Base-by-base conservation (phyloP, 2,329 filamentous ascomycete species). In the Clonostachys rhizophaga region DNA sequence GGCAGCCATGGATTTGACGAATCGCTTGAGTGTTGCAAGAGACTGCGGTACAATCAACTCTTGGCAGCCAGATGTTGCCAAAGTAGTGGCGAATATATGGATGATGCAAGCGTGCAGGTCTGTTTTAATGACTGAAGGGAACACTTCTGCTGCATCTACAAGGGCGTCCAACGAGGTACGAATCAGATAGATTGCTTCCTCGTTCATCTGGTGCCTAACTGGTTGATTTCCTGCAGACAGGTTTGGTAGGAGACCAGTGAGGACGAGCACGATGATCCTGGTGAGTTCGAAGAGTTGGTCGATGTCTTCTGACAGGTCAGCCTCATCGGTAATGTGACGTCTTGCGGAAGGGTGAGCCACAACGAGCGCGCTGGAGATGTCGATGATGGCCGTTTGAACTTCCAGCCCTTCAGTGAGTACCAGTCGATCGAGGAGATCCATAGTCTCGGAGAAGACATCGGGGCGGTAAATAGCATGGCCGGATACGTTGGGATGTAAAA, bases 221-320 rank as follows among this genome's bases (percentile, higher is more conserved):
- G 77, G 75, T 53, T 78, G 81, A 42, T 78, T 83, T 43, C 76
- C 71, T 50, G 89, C 86, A 5, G 81, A 81, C 5, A 95, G 72
- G 50, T 92, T 95, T 5, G 95, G 94, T 18, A 99, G 74, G 37
- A 96, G 73, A 1, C 91, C 90, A 1, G 91, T 87, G 30, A 99
- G 76, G 2, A 97, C 92, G 9, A 99, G 75, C 14, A 97, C 92
- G 52, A 97, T 96, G 61, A 96, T 96, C 53, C 94, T 83, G 0
- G 94, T 99, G 42, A 99, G 76, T 67, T 99, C 94, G 58, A 99
- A 99, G 1, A 99, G 78, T 67, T 99, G 94, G 61, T 99, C 94
- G 52, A 99, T 96, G 61, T 99, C 94, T 59, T 99, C 94, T 0
- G 90, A 95, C 11, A 99, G 72, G 62, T 94, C 87, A 14, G 85